Base-by-base conservation (phyloP, 306 rosid genomes). In the Comarum palustre region DNA sequence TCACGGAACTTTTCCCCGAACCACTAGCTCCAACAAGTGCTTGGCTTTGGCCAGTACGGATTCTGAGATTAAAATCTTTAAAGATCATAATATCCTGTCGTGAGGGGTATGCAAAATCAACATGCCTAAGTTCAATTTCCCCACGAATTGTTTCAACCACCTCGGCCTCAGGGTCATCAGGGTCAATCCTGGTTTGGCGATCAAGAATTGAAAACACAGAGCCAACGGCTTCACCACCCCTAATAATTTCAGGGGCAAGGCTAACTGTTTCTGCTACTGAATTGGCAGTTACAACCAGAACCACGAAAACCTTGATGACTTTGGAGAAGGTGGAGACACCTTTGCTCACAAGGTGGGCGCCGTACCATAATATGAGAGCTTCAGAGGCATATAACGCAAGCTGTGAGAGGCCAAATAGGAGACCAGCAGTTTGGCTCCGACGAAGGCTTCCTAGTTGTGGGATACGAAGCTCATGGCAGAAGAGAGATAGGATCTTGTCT, bases 11-110 rank as follows among this genome's bases (percentile, higher is more conserved):
- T 85, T 94, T 94, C 61, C 99, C 99, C 0, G 95, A 94, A 4
- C 99, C 99, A 75, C 99, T 94, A 2, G 95, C 99, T 52, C 99
- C 99, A 1, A 94, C 99, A 46, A 94, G 94, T 1, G 99, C 99
- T 72, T 91, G 97, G 79, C 99, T 94, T 59, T 91, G 91, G 9
- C 99, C 99, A 0, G 97, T 86, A 0, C 97, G 90, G 68, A 94
- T 91, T 75, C 99, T 82, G 12, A 94, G 86, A 76, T 68, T 88
- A 24, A 94, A 68, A 82, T 94, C 96, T 55, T 89, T 94, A 41
- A 94, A 94, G 68, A 94, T 96, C 96, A 94, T 89, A 42, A 89
- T 74, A 75, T 94, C 95, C 9, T 97, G 97, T 16, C 99, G 74
- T 8, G 97, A 91, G 14, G 97, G 99, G 76, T 94, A 94, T 4